A percentile compares a stretch with the other conserved stretches of the same genome.
Evolutionary conservation across 176 grass and related monocot genomes (phyloP).

Genomic region (Lolium perenne): DNA sequence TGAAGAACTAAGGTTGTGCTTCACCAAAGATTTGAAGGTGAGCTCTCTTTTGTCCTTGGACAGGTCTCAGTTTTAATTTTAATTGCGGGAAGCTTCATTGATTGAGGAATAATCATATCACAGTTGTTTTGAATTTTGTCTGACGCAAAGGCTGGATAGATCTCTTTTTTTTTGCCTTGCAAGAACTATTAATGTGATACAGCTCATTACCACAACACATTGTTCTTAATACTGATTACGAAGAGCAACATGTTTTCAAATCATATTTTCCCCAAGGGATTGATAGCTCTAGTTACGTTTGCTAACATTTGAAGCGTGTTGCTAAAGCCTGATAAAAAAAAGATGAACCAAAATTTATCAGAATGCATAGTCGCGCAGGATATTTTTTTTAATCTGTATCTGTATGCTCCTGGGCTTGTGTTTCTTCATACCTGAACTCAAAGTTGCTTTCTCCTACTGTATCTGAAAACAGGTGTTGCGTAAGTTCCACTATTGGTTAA

Average conservation of each 20-base stretch:
- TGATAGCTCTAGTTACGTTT: not conserved
- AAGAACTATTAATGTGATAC: not conserved
- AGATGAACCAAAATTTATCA: not conserved
- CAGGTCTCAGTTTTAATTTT: not conserved
- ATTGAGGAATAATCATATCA: not conserved
- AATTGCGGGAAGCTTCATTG: not conserved
- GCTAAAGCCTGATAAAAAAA: too few relatives aligned
- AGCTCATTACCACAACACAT: not conserved
- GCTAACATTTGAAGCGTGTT: constrained; percentile 15
- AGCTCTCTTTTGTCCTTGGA: constrained; percentile 26
- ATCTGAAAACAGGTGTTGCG: not conserved
- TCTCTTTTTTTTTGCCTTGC: not conserved
- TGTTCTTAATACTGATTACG: not conserved
- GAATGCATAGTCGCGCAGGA: not conserved
- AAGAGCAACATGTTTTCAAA: not conserved
- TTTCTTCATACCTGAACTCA: not conserved
- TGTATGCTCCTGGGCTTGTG: not conserved
- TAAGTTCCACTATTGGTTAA: not conserved
- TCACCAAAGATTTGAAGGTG: constrained; percentile 91
- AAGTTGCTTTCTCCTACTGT: not conserved
- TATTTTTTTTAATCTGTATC: not conserved
- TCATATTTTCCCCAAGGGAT: not conserved
- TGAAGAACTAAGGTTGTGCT: constrained; percentile 87
- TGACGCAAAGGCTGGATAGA: not conserved
- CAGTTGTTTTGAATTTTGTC: not conserved